phyloP scores from a whole-genome alignment of 805 yeast species.

The Saturnispora quitensis region DNA sequence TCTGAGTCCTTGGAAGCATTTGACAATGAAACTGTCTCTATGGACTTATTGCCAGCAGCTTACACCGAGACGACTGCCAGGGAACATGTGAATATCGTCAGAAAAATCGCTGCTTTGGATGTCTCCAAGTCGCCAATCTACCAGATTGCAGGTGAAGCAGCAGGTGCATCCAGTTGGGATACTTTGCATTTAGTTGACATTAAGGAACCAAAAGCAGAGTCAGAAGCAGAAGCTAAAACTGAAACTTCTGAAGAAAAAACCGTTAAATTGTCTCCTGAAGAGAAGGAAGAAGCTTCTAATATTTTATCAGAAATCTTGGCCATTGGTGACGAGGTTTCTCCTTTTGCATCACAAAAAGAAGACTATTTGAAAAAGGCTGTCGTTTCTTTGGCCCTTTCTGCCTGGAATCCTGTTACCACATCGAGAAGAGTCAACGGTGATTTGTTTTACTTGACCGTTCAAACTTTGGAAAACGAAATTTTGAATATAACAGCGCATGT shows the following conservation, averaged over 20 bases:
- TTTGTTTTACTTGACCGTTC: conserved; percentile 61
- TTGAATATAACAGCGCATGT: conserved; percentile 71
- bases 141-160: conserved; percentile 29
- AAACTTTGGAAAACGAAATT: conserved; percentile 74
- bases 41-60: conserved; percentile 42
- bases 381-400: conserved; percentile 48
- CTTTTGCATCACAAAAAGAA: conserved; percentile 26
- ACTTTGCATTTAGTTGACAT: conserved; percentile 32
- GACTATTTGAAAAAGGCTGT: conserved; percentile 41
- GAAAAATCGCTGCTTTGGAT: conserved; percentile 52
- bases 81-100: conserved; percentile 52
- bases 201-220: conserved; percentile 13
- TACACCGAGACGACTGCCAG: conserved; percentile 54
- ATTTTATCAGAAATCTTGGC: conserved; percentile 16
- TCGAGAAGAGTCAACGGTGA: conserved; percentile 61
- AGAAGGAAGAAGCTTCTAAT: conserved; percentile 18
- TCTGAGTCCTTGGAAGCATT: conserved; percentile 20
- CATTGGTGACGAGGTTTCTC: conserved; percentile 2
- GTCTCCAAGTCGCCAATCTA: conserved; percentile 36
- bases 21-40: conserved; percentile 22
- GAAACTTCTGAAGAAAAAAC: conserved; percentile 15
- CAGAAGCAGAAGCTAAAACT: conserved; percentile 9
- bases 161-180: conserved; percentile 45
- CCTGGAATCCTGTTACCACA: conserved; percentile 82
- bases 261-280: conserved; percentile 26